phyloP scores from a whole-genome alignment of 2,329 filamentous ascomycete genomes.

The Ophiostoma piceae region DNA sequence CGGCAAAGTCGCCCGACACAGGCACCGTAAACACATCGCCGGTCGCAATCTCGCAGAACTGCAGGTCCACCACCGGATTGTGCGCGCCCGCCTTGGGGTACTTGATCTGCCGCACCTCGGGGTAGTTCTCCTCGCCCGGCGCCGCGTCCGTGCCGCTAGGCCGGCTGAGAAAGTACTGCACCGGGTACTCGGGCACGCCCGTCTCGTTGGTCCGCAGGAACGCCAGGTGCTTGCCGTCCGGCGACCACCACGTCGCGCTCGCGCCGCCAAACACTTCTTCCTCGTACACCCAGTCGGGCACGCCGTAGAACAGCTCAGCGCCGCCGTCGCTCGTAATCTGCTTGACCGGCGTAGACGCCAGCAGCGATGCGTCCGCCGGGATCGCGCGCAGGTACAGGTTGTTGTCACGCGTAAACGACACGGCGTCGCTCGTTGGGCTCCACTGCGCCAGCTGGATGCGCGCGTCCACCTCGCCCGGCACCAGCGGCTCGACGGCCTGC shows the following conservation, averaged over 20 bases:
- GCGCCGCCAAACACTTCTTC: constrained; percentile 73
- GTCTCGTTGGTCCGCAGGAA: constrained; percentile 94
- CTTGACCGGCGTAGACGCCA: constrained; percentile 42
- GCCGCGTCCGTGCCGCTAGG: constrained; percentile 68
- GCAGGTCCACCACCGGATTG: constrained; percentile 81
- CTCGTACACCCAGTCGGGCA: constrained; percentile 97
- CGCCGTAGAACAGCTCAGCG: constrained; percentile 83
- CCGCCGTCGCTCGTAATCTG: constrained; percentile 85
- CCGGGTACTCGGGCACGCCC: constrained; percentile 80
- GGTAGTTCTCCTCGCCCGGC: constrained; percentile 77
- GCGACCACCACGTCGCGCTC: constrained; percentile 91
- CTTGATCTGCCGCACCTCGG: constrained; percentile 86
- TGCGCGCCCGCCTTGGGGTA: constrained; percentile 94
- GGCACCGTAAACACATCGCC: constrained; percentile 74
- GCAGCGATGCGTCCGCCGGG: constrained; percentile 35
- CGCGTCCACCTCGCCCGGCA: constrained; percentile 59
- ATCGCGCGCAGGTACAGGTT: constrained; percentile 77
- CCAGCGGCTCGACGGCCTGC: constrained; percentile 70
- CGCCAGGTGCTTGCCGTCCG: constrained; percentile 80
- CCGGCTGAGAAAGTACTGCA: constrained; percentile 86
- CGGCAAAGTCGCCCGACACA: constrained; percentile 69
- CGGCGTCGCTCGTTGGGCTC: constrained; percentile 79
- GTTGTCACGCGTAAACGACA: constrained; percentile 87
- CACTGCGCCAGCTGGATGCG: constrained; percentile 80
- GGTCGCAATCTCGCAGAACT: constrained; percentile 80